These are phyloP conservation scores for Sporisorium exsertum DNA, from an alignment of 1,284 basidiomycete species.

Conservation along the genomic window DNA sequence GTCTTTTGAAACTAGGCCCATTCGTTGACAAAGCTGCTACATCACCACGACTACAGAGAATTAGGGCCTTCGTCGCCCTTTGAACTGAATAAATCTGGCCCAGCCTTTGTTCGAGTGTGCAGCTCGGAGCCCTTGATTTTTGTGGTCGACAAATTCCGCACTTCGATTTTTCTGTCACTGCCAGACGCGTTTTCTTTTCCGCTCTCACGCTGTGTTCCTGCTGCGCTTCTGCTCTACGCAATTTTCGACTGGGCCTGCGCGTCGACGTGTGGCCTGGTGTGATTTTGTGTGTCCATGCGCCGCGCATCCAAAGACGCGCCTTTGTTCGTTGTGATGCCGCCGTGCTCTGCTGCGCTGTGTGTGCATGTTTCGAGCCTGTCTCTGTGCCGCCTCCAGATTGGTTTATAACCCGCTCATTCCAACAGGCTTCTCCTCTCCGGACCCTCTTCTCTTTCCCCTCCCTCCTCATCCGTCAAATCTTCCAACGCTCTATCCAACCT, in stretches of 20 bases:
- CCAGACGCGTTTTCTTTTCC: conserved; percentile 6
- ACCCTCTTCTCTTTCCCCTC: conserved; percentile 27
- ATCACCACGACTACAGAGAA: too few species aligned
- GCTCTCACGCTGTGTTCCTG: background rate
- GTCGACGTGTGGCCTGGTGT: conserved; percentile 1
- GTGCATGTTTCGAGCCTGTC: background rate
- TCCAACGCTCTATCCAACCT: conserved; percentile 23
- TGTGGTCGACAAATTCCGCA: conserved; percentile 6
- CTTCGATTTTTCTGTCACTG: background rate
- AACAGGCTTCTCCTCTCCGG: conserved; percentile 7
- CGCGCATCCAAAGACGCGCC: conserved; percentile 8
- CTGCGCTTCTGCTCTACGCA: background rate
- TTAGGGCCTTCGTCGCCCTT: conserved; percentile 30
- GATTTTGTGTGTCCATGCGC: background rate
- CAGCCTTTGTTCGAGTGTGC: background rate
- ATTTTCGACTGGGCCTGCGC: background rate
- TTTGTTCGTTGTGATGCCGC: background rate
- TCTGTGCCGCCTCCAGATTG: conserved; percentile 5
- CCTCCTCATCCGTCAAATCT: conserved; percentile 42
- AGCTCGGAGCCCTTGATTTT: conserved; percentile 12
- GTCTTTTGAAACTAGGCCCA: background rate
- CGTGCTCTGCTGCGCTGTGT: background rate
- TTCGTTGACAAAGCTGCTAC: too few species aligned
- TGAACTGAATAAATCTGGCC: background rate
- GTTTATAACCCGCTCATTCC: conserved; percentile 48